phyloP scores from a whole-genome alignment of 2,329 filamentous ascomycete genomes.

The Fusarium sp. region DNA sequence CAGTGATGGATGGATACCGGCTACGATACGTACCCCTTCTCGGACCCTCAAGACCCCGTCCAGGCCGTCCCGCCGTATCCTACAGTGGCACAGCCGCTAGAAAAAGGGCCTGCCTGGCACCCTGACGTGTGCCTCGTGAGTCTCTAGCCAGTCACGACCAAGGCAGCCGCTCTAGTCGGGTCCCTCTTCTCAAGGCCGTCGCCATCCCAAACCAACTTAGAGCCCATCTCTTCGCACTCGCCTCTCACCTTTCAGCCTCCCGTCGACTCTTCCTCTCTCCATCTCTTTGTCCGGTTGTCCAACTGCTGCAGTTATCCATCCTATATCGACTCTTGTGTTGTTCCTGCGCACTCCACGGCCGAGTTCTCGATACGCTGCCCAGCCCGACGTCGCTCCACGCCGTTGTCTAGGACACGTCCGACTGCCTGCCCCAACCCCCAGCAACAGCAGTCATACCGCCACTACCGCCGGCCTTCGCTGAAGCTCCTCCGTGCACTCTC shows the following conservation, averaged over 20 bases:
- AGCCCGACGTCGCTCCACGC: slow-evolving; percentile 34
- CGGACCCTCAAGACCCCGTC: slow-evolving; percentile 1
- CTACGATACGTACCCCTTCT: slow-evolving; percentile 25
- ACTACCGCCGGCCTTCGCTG: slow-evolving; percentile 30
- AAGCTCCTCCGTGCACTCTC: slow-evolving; percentile 25
- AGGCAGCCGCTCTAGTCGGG: slow-evolving; percentile 35
- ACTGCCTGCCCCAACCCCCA: slow-evolving; percentile 36
- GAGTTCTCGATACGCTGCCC: slow-evolving; percentile 21
- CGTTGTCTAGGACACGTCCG: slow-evolving; percentile 42
- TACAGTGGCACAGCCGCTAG: slow-evolving; percentile 34
- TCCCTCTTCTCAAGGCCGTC: slow-evolving; percentile 22
- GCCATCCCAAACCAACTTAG: slow-evolving; percentile 35
- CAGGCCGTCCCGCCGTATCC: slow-evolving; percentile 11
- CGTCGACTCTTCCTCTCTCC: slow-evolving; percentile 26
- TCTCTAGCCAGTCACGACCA: slow-evolving; percentile 35
- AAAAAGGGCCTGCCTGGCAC: slow-evolving; percentile 35
- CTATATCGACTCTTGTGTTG: slow-evolving; percentile 19
- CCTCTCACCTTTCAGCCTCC: slow-evolving; percentile 37
- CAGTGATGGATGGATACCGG: not conserved
- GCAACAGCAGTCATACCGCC: slow-evolving; percentile 37
- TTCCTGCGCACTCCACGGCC: slow-evolving; percentile 13
- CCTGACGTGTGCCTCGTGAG: slow-evolving; percentile 40
- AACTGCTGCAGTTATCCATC: slow-evolving; percentile 7
- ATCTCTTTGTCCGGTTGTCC: slow-evolving; percentile 17
- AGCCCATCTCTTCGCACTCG: slow-evolving; percentile 36